phyloP scores from a whole-genome alignment of 805 yeast species.

The Nakazawaea populi region DNA sequence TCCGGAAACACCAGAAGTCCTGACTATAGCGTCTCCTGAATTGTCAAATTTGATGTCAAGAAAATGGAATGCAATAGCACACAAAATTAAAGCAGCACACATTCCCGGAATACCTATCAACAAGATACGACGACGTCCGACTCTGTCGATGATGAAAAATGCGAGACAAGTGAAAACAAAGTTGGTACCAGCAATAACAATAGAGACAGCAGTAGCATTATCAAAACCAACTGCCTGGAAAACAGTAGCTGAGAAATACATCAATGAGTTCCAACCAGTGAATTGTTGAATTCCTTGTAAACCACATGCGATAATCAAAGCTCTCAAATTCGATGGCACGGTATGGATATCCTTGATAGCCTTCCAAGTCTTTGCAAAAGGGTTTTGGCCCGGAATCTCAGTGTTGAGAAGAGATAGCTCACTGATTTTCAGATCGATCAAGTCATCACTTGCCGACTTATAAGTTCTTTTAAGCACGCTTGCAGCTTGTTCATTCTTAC shows the following conservation, averaged over 20 bases:
- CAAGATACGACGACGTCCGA: constrained; percentile 84
- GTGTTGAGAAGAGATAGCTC: constrained; percentile 51
- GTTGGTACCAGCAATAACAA: constrained; percentile 91
- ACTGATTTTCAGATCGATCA: constrained; percentile 59
- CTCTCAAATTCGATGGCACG: constrained; percentile 79
- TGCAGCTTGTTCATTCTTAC: constrained; percentile 58
- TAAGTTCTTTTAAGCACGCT: constrained; percentile 61
- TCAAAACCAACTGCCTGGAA: constrained; percentile 86
- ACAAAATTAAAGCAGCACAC: constrained; percentile 67
- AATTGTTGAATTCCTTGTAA: constrained; percentile 95
- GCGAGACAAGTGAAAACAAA: constrained; percentile 84
- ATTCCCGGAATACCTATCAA: constrained; percentile 81
- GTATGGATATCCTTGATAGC: constrained; percentile 59
- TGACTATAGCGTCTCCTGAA: constrained; percentile 34
- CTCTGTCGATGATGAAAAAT: constrained; percentile 75
- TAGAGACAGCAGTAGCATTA: constrained; percentile 90
- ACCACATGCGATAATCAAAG: constrained; percentile 85
- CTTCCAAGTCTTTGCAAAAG: constrained; percentile 47
- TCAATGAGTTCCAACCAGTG: constrained; percentile 91
- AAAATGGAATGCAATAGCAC: constrained; percentile 90
- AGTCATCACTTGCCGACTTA: constrained; percentile 52
- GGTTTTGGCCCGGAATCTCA: constrained; percentile 40
- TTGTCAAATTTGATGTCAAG: constrained; percentile 56
- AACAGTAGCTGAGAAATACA: constrained; percentile 92
- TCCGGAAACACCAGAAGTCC: constrained; percentile 45